phyloP scores from a whole-genome alignment of 768 basidiomycete species.

The Lactarius indigo region DNA sequence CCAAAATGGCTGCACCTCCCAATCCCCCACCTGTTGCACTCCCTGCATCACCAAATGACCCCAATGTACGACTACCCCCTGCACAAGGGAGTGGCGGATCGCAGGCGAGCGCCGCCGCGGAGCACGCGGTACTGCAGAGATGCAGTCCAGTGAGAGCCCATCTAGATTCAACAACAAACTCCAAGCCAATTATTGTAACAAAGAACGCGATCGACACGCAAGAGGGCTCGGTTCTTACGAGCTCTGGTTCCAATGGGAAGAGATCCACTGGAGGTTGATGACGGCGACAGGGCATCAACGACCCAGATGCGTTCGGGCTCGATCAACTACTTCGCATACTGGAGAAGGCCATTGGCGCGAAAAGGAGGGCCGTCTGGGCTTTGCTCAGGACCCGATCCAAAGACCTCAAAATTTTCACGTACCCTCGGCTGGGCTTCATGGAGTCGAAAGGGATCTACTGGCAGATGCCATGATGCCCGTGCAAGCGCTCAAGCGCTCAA shows the following conservation, averaged over 20 bases:
- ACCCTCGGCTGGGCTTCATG: no score
- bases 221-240: constrained; percentile 14
- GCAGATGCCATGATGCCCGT: no score
- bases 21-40: no score
- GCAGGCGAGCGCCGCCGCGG: constrained; percentile 23
- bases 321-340: constrained; percentile 21
- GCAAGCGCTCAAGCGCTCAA: no score
- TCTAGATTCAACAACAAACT: constrained; percentile 4
- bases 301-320: constrained; percentile 20
- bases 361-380: constrained; percentile 20
- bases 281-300: constrained; percentile 17
- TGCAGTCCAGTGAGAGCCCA: constrained; percentile 23
- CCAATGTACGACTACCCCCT: no score
- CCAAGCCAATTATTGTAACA: no score
- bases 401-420: no score
- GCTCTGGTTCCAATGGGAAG: constrained; percentile 24
- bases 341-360: constrained; percentile 9
- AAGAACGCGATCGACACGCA: not conserved
- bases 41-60: no score
- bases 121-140: constrained; percentile 23
- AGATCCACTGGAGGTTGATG: constrained; percentile 25
- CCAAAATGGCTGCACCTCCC: no score
- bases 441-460: no score
- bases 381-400: not conserved
- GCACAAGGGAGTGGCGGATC: no score